Percentiles rank a stretch among this genome's conserved stretches.
Conservation (phyloP, 331 rosid species). For the Saraca asoca region DNA sequence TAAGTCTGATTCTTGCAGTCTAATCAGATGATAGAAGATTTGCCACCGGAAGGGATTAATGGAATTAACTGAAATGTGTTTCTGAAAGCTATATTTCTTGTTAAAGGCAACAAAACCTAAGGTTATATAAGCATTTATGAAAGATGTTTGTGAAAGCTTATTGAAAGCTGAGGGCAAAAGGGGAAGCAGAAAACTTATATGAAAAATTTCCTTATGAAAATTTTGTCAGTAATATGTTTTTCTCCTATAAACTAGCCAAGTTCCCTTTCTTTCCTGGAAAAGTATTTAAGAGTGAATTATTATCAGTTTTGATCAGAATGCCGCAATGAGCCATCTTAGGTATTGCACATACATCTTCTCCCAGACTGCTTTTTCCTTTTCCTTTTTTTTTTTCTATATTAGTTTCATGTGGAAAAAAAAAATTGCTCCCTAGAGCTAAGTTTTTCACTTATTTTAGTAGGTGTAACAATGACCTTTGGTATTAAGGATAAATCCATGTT, state of each 20-base stretch:
- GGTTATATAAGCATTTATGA: not conserved
- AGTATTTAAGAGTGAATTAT: not conserved
- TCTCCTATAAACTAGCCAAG: not conserved
- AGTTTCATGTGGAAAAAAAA: not conserved
- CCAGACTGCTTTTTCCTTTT: not conserved
- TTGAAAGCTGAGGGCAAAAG: not conserved
- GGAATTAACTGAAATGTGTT: too few species aligned
- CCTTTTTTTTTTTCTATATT: not conserved
- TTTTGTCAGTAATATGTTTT: not conserved
- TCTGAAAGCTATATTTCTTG: not conserved
- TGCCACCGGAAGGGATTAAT: too few species aligned
- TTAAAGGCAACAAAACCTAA: not conserved
- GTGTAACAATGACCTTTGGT: not conserved
- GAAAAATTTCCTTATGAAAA: not conserved
- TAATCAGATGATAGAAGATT: too few species aligned
- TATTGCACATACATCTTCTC: conserved; percentile 20
- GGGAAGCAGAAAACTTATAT: not conserved
- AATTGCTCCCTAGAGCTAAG: not conserved
- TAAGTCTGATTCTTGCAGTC: too few species aligned
- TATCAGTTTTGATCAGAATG: not conserved
- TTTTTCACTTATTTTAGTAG: conserved; percentile 7
- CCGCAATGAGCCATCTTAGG: conserved; percentile 22
- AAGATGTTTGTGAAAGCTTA: not conserved
- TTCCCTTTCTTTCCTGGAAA: not conserved
- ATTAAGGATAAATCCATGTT: not conserved